A percentile compares a stretch with the other conserved stretches of the same genome.
Conservation (phyloP, 176 grass and related monocot genomes). For the Oryza meridionalis region DNA sequence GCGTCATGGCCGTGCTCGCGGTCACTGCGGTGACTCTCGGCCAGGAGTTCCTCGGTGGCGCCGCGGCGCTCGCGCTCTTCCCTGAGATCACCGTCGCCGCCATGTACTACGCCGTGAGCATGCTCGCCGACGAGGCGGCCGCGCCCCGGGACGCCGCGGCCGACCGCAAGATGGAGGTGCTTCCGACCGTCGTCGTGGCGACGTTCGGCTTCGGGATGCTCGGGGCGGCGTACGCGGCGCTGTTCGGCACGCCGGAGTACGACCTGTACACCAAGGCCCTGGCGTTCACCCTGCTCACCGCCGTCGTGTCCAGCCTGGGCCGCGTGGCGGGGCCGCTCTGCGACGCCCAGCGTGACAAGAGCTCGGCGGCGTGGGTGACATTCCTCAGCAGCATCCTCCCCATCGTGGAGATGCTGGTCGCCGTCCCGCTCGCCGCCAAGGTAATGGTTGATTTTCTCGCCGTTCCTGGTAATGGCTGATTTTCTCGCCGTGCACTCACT, state of each 20-base stretch:
- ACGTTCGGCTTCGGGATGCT: conserved; percentile 51
- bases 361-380: conserved; percentile 25
- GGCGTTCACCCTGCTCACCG: conserved; percentile 41
- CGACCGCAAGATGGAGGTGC: conserved; percentile 19
- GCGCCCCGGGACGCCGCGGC: background rate
- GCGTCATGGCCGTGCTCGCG: conserved; percentile 40
- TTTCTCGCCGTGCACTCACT: background rate
- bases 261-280: conserved; percentile 41
- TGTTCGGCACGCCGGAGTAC: conserved; percentile 42
- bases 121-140: background rate
- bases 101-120: conserved; percentile 29
- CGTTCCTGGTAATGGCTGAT: background rate
- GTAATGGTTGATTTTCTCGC: conserved; percentile 17
- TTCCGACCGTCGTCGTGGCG: conserved; percentile 43
- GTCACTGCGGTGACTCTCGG: conserved; percentile 34
- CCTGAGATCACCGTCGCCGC: conserved; percentile 34
- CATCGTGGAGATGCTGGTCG: conserved; percentile 49
- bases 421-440: conserved; percentile 35
- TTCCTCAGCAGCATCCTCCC: conserved; percentile 40
- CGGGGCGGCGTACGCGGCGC: conserved; percentile 33
- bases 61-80: conserved; percentile 33
- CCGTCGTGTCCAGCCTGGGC: conserved; percentile 32
- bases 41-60: conserved; percentile 41
- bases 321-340: conserved; percentile 38
- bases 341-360: conserved; percentile 23